Percentiles rank a stretch among this genome's conserved stretches.
Conservation (phyloP, 2,329 filamentous ascomycete genomes). For the Mariannaea elegans region DNA sequence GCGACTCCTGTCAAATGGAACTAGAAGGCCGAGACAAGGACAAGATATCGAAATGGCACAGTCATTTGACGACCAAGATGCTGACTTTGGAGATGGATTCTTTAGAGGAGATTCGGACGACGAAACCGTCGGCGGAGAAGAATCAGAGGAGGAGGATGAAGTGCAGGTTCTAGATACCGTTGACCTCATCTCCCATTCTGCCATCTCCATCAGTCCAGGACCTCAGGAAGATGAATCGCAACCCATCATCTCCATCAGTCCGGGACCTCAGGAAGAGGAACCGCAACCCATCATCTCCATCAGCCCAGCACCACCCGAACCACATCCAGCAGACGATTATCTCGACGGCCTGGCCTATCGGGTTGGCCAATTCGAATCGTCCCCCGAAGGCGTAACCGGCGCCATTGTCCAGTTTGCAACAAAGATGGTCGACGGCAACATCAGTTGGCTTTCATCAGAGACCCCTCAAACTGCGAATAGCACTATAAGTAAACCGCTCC, state of each 20-base stretch:
- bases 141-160: neutral
- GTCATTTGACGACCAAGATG: slow-evolving; percentile 31
- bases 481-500: slow-evolving; percentile 41
- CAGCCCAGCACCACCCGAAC: neutral
- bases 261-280: neutral
- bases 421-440: slow-evolving; percentile 8
- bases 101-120: slow-evolving; percentile 19
- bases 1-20: neutral
- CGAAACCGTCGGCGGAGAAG: slow-evolving; percentile 25
- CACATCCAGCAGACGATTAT: slow-evolving; percentile 24
- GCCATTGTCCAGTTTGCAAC: slow-evolving; percentile 42
- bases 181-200: slow-evolving; percentile 29
- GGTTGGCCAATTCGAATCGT: slow-evolving; percentile 43
- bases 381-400: slow-evolving; percentile 35
- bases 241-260: slow-evolving; percentile 12
- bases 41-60: neutral
- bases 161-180: slow-evolving; percentile 24
- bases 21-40: neutral
- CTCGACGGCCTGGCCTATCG: slow-evolving; percentile 45
- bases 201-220: slow-evolving; percentile 20
- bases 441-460: slow-evolving; percentile 8
- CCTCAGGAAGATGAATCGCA: neutral
- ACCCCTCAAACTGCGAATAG: neutral
- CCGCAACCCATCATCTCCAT: slow-evolving; percentile 5
- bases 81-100: slow-evolving; percentile 35